These are phyloP conservation scores for Colletotrichum somersetense DNA, from an alignment of 2,329 filamentous ascomycete genomes.

Conservation along the genomic window DNA sequence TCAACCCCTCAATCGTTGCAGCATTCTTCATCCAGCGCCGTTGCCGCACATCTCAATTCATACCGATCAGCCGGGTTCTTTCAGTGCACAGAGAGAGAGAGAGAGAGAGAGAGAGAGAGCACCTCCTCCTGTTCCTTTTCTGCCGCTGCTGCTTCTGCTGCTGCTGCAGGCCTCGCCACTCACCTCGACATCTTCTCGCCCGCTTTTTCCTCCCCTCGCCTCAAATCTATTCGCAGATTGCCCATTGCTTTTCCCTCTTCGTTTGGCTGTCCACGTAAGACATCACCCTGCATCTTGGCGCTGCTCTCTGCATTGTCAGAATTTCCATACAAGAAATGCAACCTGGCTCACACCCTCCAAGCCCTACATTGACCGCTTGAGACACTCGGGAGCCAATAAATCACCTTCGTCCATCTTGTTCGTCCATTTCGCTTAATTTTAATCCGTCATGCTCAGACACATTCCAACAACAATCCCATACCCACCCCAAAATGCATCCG, in stretches of 20 bases:
- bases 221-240: constrained; percentile 10
- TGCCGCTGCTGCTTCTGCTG: not conserved
- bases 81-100: not conserved
- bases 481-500: not conserved
- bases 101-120: not conserved
- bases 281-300: not conserved
- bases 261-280: not conserved
- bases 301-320: not conserved
- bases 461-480: not conserved
- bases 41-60: not conserved
- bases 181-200: not conserved
- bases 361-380: constrained; percentile 12
- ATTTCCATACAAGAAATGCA: not conserved
- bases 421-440: not conserved
- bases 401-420: not conserved
- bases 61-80: not conserved
- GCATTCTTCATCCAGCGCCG: not conserved
- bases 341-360: not conserved
- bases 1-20: not conserved
- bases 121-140: not conserved
- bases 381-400: not conserved
- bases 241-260: constrained; percentile 31
- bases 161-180: not conserved
- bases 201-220: not conserved
- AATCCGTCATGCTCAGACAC: not conserved